Evolutionary conservation across 2,329 filamentous ascomycete genomes (phyloP), one percentile per base, ranked within the genome.

Genomic region (Cladosporium sp.): DNA sequence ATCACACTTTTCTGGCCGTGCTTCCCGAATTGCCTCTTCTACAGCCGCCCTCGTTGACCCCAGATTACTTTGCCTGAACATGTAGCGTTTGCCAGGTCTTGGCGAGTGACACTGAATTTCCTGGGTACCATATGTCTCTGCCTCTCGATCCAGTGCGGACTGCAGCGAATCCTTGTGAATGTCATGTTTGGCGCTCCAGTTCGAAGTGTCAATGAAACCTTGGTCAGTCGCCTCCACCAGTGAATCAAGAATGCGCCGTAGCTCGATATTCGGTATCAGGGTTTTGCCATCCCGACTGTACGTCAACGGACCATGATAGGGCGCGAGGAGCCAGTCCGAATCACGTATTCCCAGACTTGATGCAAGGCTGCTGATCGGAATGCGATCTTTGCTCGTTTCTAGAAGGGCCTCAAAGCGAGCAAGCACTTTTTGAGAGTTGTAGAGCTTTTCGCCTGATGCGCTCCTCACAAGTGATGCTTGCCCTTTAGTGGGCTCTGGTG

Each of bases 391-490:
- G 19, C 36, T 57, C 12, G 61, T 60, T 40, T 61, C 49, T 10
- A 64, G 45, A 4, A 65, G 54, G 4, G 15, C 37, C 12, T 56
- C 42, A 28, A 64, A 61, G 12, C 44, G 45, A 12, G 20, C 25
- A 9, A 57, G 42, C 4, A 65, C 48, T 22, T 57, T 56, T 12
- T 56, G 39, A 10, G 65, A 65, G 22, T 58, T 59, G n/a, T 60
- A 57, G 1, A 69, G 50, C 39, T 57, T 58, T 54, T 64, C 59
- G 15, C 61, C 64, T 17, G 63, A 62, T 15, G 49, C 56, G 45
- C 61, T 65, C 19, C 62, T 57, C 13, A 69, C 60, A 3, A 69
- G 58, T 17, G 58, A 50, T 7, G 66, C 61, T 17, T 60, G 58
- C 7, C 52, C 58, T 39, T 42, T 60, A n/a, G 54, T 62, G 37